These are phyloP conservation scores for Zoysia pacifica DNA, from an alignment of 176 grass and related monocot species.

Conservation along the genomic window DNA sequence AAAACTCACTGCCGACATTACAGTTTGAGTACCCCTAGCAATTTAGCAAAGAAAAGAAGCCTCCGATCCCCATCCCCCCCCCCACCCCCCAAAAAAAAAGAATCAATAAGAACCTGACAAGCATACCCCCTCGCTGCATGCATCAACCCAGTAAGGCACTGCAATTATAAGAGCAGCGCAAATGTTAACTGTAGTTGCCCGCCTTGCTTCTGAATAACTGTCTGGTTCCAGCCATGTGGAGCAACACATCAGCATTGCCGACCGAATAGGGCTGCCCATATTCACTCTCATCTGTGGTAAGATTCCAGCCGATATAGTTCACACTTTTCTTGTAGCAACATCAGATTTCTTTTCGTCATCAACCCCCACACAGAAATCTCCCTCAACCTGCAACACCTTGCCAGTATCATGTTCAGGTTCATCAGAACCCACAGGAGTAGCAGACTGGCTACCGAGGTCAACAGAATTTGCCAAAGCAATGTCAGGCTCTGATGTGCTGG, in stretches of 20 bases:
- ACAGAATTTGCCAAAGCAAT: not conserved
- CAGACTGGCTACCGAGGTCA: not conserved
- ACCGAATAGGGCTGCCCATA: conserved; percentile 7
- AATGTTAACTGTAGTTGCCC: not conserved
- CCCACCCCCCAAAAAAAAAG: too few species aligned
- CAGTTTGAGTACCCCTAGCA: conserved; percentile 49
- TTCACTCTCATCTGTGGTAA: not conserved
- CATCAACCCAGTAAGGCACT: not conserved
- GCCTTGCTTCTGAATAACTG: not conserved
- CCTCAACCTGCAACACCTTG: not conserved
- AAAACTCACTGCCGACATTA: conserved; percentile 43
- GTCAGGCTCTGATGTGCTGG: conserved; percentile 14
- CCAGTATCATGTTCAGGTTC: not conserved
- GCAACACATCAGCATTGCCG: not conserved
- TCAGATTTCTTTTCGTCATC: conserved; percentile 12
- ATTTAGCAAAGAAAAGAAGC: not conserved
- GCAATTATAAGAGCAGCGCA: not conserved
- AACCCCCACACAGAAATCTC: not conserved
- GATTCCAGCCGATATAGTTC: not conserved
- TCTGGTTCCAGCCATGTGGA: not conserved
- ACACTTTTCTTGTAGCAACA: conserved; percentile 15
- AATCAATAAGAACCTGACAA: not conserved
- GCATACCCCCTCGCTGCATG: not conserved
- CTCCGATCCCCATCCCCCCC: too few species aligned
- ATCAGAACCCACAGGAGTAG: not conserved